A percentile compares a stretch with the other conserved stretches of the same genome.
These are phyloP conservation scores for Penicillium sp. DNA, from an alignment of 2,329 filamentous ascomycete species.

Conservation along the genomic window DNA sequence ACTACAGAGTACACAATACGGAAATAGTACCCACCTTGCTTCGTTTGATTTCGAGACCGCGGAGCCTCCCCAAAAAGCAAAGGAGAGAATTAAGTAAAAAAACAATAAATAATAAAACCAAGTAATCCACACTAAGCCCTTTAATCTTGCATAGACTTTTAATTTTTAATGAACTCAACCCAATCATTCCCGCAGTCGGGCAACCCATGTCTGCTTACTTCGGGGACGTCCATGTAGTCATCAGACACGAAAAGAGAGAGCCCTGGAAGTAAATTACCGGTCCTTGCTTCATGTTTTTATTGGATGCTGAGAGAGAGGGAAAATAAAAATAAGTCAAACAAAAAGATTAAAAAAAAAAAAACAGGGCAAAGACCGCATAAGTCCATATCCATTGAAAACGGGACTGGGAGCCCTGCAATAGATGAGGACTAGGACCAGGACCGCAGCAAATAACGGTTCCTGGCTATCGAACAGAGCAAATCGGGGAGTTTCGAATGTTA, in stretches of 20 bases:
- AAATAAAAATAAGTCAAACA: neutral
- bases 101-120: neutral
- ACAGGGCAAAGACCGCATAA: neutral
- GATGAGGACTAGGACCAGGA: slow-evolving; percentile 16
- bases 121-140: neutral
- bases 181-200: neutral
- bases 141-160: neutral
- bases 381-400: slow-evolving; percentile 6
- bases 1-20: neutral
- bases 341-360: neutral
- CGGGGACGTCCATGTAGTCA: neutral
- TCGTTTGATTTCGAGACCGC: slow-evolving; percentile 7
- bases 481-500: slow-evolving; percentile 19
- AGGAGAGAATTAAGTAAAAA: neutral
- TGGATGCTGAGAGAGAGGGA: neutral
- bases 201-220: neutral
- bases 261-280: neutral
- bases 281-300: neutral
- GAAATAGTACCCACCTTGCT: neutral
- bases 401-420: slow-evolving; percentile 16
- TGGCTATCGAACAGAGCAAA: slow-evolving; percentile 16
- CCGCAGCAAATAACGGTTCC: slow-evolving; percentile 28
- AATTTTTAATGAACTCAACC: neutral
- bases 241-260: neutral
- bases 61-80: slow-evolving; percentile 1